These are phyloP conservation scores for Arctostaphylos glauca DNA, from an alignment of 148 eudicot genomes.

Conservation along the genomic window DNA sequence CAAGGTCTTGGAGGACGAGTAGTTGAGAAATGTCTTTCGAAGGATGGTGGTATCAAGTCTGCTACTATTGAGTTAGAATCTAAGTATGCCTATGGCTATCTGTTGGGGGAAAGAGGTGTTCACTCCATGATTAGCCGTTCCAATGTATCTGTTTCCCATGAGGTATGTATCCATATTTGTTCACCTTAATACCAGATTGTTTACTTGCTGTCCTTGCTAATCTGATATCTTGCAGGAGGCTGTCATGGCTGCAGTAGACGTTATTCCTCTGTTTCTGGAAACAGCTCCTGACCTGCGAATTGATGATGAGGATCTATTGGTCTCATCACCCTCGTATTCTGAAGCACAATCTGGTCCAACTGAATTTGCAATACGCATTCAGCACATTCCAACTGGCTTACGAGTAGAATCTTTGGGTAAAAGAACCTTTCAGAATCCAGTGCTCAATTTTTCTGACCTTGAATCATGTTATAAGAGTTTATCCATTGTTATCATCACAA, in stretches of 20 bases:
- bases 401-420: slow-evolving; percentile 71
- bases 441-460: background rate
- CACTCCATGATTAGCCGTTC: slow-evolving; percentile 56
- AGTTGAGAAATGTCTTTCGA: slow-evolving; percentile 48
- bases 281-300: slow-evolving; percentile 45
- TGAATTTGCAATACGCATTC: slow-evolving; percentile 37
- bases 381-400: slow-evolving; percentile 80
- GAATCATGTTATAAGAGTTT: background rate
- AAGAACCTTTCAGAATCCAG: background rate
- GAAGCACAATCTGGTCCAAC: slow-evolving; percentile 24
- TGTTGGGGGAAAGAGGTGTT: slow-evolving; percentile 78
- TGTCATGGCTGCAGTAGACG: slow-evolving; percentile 64
- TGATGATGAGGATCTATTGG: slow-evolving; percentile 53
- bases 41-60: slow-evolving; percentile 58
- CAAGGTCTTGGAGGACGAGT: slow-evolving; percentile 66
- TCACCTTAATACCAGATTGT: background rate
- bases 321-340: slow-evolving; percentile 37
- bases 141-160: slow-evolving; percentile 22
- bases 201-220: background rate
- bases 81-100: slow-evolving; percentile 73
- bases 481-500: background rate
- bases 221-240: slow-evolving; percentile 54
- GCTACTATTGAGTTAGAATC: slow-evolving; percentile 75
- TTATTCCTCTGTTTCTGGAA: slow-evolving; percentile 77
- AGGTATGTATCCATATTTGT: slow-evolving; percentile 35